These are phyloP conservation scores for Lophium mytilinum DNA, from an alignment of 495 filamentous ascomycete species.

Conservation along the genomic window DNA sequence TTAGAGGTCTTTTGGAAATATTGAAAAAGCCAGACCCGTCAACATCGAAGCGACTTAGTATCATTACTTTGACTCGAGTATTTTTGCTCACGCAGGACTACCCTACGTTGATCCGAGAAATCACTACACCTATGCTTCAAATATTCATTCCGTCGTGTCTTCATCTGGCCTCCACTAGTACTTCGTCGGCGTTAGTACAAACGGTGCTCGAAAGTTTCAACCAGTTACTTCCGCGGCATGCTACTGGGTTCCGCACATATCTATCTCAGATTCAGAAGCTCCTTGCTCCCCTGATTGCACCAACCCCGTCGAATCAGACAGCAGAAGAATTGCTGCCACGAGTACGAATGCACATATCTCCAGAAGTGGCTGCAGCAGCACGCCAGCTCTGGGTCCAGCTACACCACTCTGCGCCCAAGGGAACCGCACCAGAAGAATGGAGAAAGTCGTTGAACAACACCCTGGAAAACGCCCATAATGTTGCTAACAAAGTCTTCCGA, in stretches of 20 bases:
- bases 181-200: conserved; percentile 42
- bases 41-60: conserved; percentile 61
- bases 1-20: conserved; percentile 60
- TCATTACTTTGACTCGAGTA: conserved; percentile 71
- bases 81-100: conserved; percentile 73
- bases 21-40: conserved; percentile 63
- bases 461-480: conserved; percentile 54
- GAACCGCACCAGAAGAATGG: conserved; percentile 67
- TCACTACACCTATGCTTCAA: conserved; percentile 74
- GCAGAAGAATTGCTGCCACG: neutral
- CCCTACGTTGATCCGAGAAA: conserved; percentile 74
- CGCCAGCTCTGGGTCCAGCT: conserved; percentile 54
- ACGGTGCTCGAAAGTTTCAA: conserved; percentile 56
- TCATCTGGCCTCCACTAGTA: conserved; percentile 49
- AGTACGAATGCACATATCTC: neutral
- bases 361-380: conserved; percentile 6
- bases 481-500: conserved; percentile 66
- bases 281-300: conserved; percentile 48
- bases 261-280: conserved; percentile 55
- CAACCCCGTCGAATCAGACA: conserved; percentile 37
- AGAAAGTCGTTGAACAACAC: conserved; percentile 49
- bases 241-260: conserved; percentile 72
- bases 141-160: conserved; percentile 65
- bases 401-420: conserved; percentile 68
- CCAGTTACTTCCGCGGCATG: conserved; percentile 64